Conservation (phyloP, 352 stramenopile species). For the Thraustotheca clavata region DNA sequence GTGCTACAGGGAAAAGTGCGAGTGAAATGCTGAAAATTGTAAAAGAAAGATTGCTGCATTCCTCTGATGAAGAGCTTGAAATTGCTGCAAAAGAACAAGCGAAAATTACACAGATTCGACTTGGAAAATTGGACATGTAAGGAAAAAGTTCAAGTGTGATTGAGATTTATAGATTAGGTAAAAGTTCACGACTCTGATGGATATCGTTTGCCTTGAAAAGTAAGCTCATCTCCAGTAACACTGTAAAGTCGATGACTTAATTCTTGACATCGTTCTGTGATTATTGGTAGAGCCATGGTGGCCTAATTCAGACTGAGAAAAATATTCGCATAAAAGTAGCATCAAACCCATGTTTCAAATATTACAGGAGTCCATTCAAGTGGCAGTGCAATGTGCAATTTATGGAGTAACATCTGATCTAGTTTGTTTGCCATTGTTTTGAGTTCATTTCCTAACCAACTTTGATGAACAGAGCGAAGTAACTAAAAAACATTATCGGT, state of each 20-base stretch:
- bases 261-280: conserved; percentile 39
- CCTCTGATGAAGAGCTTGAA: conserved; percentile 35
- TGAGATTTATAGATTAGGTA: neutral
- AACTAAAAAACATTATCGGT: neutral
- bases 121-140: conserved; percentile 54
- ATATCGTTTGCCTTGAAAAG: conserved; percentile 52
- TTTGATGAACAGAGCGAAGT: conserved; percentile 14
- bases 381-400: conserved; percentile 26
- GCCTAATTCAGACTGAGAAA: conserved; percentile 28
- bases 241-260: conserved; percentile 33
- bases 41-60: conserved; percentile 43
- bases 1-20: conserved; percentile 65
- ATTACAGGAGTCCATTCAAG: conserved; percentile 33
- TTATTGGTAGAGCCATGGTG: conserved; percentile 28
- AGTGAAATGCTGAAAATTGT: conserved; percentile 66
- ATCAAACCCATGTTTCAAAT: conserved; percentile 38
- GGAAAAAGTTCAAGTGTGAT: neutral
- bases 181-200: conserved; percentile 8
- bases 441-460: conserved; percentile 2
- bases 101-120: conserved; percentile 69
- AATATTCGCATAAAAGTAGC: neutral
- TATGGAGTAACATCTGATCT: conserved; percentile 24
- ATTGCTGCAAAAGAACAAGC: conserved; percentile 57
- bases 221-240: conserved; percentile 49
- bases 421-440: conserved; percentile 30